Percentiles rank a stretch among this genome's conserved stretches.
These are phyloP conservation scores for Sparassis latifolia DNA, from an alignment of 1,284 basidiomycete species.

Conservation along the genomic window DNA sequence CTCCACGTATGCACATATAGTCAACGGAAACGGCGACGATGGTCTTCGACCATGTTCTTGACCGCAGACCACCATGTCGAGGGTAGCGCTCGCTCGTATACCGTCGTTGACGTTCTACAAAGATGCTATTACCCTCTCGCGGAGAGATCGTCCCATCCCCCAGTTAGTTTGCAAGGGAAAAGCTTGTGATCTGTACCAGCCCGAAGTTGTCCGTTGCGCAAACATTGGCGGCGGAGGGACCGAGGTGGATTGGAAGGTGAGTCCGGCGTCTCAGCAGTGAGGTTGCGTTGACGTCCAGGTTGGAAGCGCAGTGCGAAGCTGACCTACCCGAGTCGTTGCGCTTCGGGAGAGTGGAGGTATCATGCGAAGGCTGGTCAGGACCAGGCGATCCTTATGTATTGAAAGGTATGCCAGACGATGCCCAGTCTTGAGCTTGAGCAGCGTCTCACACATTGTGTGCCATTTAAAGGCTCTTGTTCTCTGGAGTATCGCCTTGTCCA, in stretches of 20 bases:
- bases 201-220: constrained; percentile 81
- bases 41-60: no score
- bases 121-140: constrained; percentile 54
- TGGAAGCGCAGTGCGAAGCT: constrained; percentile 65
- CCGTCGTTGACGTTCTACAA: constrained; percentile 78
- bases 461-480: constrained; percentile 65
- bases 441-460: not conserved
- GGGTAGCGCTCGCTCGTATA: constrained; percentile 53
- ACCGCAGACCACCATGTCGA: not conserved
- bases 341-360: constrained; percentile 78
- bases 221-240: constrained; percentile 72
- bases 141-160: constrained; percentile 61
- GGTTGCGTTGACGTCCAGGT: not conserved
- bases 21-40: no score
- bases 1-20: no score
- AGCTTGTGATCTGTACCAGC: constrained; percentile 69
- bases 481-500: constrained; percentile 75
- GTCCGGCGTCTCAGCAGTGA: not conserved
- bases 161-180: constrained; percentile 81
- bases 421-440: not conserved
- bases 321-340: constrained; percentile 78
- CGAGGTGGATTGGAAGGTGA: constrained; percentile 81
- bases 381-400: constrained; percentile 80
- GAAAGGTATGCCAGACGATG: constrained; percentile 52
- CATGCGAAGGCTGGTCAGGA: constrained; percentile 83